Evolutionary conservation across 495 filamentous ascomycete species (phyloP).

Genomic region (Margaritispora aquatica): DNA sequence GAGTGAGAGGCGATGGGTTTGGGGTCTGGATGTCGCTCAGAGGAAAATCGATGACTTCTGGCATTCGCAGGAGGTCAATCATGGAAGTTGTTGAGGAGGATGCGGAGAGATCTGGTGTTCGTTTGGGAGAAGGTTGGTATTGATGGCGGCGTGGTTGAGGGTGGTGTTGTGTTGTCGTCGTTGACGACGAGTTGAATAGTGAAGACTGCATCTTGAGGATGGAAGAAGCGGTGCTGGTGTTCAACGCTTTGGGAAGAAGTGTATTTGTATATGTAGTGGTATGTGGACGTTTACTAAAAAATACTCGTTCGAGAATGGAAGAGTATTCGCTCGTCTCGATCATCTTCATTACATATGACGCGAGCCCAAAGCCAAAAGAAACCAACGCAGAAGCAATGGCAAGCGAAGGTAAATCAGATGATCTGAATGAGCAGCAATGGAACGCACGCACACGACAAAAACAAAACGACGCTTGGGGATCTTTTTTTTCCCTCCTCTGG

Average conservation of each 20-base stretch:
- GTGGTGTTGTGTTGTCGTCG: neutral
- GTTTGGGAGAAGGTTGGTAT: neutral
- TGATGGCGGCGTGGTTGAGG: neutral
- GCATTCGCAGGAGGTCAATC: neutral
- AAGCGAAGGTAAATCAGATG: neutral
- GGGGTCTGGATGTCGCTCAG: neutral
- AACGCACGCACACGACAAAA: neutral
- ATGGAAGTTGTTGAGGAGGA: neutral
- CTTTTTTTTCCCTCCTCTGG: neutral
- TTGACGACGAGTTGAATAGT: constrained; percentile 1
- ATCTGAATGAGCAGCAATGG: neutral
- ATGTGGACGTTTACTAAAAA: neutral
- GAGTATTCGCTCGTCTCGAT: constrained; percentile 6
- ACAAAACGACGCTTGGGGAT: neutral
- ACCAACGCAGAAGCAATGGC: neutral
- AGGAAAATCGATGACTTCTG: neutral
- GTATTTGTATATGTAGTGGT: too few species aligned
- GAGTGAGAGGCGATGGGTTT: neutral
- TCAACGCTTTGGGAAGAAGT: neutral
- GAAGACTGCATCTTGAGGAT: constrained; percentile 10
- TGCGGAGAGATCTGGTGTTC: neutral
- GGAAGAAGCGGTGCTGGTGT: neutral
- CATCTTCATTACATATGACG: constrained; percentile 9
- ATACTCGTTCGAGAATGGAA: constrained; percentile 2
- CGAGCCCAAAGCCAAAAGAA: neutral